These are phyloP conservation scores for Inga laurina DNA, from an alignment of 306 rosid genomes.

Conservation along the genomic window DNA sequence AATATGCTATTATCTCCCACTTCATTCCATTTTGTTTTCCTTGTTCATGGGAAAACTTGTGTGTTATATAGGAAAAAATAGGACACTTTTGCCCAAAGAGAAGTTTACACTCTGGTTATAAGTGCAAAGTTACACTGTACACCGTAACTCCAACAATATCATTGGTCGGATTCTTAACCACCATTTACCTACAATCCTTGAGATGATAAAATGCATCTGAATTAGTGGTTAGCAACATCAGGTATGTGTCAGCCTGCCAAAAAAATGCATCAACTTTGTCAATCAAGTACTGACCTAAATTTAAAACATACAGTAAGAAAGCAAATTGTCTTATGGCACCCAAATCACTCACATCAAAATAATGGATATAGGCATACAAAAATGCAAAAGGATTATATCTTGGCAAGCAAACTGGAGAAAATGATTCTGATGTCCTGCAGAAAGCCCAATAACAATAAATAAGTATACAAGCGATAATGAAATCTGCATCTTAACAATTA, in stretches of 20 bases:
- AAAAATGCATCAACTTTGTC: constrained; percentile 28
- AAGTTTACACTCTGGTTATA: background rate
- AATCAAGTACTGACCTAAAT: constrained; percentile 14
- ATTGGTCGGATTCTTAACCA: constrained; percentile 23
- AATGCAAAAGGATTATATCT: constrained; percentile 98
- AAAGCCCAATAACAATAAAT: constrained; percentile 28
- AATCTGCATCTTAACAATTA: background rate
- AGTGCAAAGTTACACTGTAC: constrained; percentile 19
- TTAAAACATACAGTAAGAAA: background rate
- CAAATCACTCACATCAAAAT: constrained; percentile 78
- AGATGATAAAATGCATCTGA: constrained; percentile 97
- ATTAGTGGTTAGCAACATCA: constrained; percentile 88
- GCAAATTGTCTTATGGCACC: background rate
- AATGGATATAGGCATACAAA: constrained; percentile 89
- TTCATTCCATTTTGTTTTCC: background rate
- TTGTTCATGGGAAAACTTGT: background rate
- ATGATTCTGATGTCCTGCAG: constrained; percentile 96
- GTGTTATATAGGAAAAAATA: background rate
- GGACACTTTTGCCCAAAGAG: background rate
- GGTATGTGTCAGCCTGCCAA: constrained; percentile 84
- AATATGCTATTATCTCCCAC: background rate
- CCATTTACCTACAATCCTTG: constrained; percentile 87
- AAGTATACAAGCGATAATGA: constrained; percentile 19
- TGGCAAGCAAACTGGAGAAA: constrained; percentile 97
- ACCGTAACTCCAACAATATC: constrained; percentile 26